phyloP scores from a whole-genome alignment of 1,284 basidiomycete genomes.

The Marasmius oreades region DNA sequence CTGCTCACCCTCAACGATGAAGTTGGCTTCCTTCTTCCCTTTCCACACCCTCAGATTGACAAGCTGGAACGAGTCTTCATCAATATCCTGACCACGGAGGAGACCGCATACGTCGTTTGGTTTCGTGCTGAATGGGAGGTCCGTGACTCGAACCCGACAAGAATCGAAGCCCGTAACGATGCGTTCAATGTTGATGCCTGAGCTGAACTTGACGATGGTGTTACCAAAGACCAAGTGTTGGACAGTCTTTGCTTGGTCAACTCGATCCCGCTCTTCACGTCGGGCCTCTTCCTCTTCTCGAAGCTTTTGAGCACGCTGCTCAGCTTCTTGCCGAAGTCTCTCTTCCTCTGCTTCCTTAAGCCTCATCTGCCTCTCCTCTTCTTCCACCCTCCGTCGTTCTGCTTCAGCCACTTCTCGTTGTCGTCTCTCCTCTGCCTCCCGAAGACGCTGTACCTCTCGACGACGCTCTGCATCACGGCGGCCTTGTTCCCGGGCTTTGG shows the following conservation, averaged over 20 bases:
- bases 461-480: background rate
- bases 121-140: slow-evolving; percentile 34
- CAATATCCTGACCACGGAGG: slow-evolving; percentile 35
- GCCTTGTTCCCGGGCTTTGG: background rate
- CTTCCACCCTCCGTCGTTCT: background rate
- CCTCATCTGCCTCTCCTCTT: background rate
- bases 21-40: slow-evolving; percentile 29
- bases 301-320: background rate
- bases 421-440: background rate
- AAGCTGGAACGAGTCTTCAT: slow-evolving; percentile 28
- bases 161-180: slow-evolving; percentile 46
- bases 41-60: slow-evolving; percentile 22
- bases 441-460: background rate
- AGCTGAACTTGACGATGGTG: slow-evolving; percentile 41
- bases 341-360: background rate
- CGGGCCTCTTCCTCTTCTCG: slow-evolving; percentile 13
- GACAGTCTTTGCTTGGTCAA: slow-evolving; percentile 36
- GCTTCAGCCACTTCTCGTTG: background rate
- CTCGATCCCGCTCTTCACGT: slow-evolving; percentile 16
- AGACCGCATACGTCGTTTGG: slow-evolving; percentile 35
- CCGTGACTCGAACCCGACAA: slow-evolving; percentile 38
- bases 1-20: slow-evolving; percentile 34
- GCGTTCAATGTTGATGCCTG: slow-evolving; percentile 38
- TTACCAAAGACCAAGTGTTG: slow-evolving; percentile 40
- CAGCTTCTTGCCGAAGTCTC: slow-evolving; percentile 4